Base-by-base conservation (phyloP, 805 yeast genomes). In the Starmerella scarabaei region DNA sequence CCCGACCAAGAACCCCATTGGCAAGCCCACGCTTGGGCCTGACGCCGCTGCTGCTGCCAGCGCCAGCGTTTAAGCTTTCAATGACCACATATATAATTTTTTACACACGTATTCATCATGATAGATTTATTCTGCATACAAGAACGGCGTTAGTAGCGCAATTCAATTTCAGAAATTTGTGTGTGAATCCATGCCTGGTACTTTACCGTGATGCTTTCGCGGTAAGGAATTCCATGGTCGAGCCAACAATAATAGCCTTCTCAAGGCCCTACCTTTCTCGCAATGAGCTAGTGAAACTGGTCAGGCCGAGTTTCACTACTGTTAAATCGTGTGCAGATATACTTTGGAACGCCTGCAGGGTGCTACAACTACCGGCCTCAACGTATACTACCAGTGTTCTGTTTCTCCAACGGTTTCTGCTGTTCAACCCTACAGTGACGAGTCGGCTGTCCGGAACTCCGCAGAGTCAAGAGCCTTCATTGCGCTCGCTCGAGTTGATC, bases 341-440 rank as follows among this genome's bases (percentile, higher is more conserved):
- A 2, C 18, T 47, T 7, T 46, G 51, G 52, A 27, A 26, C 6
- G 43, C 49, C 2, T 50, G 54, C 35, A 32, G 32, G 24, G 21
- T 20, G 24, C 43, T 56, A 38, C 29, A 42, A 33, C 37, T 53
- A 44, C 94, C 94, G 0, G 61, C 79, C 17, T 65, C 77, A 36
- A 76, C 82, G 2, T 60, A 84, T 34, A 78, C 77, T 44, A 69
- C 81, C 8, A 68, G 91, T 3, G 73, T 80, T 72, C 69, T 73
- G 45, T 75, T 75, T 48, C 79, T 76, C 53, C 93, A 84, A 50
- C 62, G 84, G 36, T 79, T 68, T 51, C 76, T 71, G 51, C 62
- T 84, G 14, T 75, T 77, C 57, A 79, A 80, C 43, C 44, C 41
- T 5, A 24, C 18, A 12, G 4, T 37, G 12, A 21, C 37, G 14